Percentiles rank a stretch among this genome's conserved stretches.
These are phyloP conservation scores for Vinca minor DNA, from an alignment of 257 asterid species.

Conservation along the genomic window DNA sequence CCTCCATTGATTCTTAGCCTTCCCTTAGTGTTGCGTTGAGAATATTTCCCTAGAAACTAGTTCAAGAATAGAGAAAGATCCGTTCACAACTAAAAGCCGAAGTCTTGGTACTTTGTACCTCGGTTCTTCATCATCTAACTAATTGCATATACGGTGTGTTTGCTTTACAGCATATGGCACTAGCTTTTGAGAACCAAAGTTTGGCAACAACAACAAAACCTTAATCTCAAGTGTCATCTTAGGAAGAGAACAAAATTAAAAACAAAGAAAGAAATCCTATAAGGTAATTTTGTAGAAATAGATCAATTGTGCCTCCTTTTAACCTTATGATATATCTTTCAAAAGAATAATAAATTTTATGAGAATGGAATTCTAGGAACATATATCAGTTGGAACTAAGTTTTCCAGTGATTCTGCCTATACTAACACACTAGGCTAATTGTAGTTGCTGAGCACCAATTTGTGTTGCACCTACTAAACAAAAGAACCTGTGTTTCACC, in stretches of 20 bases:
- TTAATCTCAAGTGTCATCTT: neutral
- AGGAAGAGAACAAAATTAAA: neutral
- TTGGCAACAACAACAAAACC: neutral
- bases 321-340: neutral
- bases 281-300: neutral
- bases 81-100: too few relatives aligned
- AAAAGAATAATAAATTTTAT: neutral
- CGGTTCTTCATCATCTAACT: too few relatives aligned
- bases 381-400: neutral
- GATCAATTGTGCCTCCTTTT: neutral
- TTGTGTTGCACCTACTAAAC: neutral
- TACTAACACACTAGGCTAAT: too few relatives aligned
- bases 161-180: conserved; percentile 1
- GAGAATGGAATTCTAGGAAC: neutral
- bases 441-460: neutral
- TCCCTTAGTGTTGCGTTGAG: too few relatives aligned
- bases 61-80: too few relatives aligned
- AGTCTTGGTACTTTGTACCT: too few relatives aligned
- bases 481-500: neutral
- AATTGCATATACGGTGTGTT: neutral
- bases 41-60: too few relatives aligned
- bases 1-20: too few relatives aligned
- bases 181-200: neutral
- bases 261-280: neutral
- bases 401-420: neutral